phyloP scores from a whole-genome alignment of 495 filamentous ascomycete genomes.

The Penicillium soppii region DNA sequence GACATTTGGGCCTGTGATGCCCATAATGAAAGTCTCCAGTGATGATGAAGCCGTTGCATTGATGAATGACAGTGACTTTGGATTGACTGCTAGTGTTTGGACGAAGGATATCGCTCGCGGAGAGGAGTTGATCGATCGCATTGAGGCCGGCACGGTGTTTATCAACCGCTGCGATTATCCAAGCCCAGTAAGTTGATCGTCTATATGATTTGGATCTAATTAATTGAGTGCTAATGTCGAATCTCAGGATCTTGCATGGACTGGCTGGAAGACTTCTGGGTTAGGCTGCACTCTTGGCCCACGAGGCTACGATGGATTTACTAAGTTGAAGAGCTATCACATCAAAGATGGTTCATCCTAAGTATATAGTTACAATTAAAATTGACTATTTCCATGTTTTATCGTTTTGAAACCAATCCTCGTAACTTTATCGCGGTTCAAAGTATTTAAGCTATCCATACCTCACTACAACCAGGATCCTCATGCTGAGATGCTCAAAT shows the following conservation, averaged over 20 bases:
- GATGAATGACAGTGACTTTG: slow-evolving; percentile 96
- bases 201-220: not conserved
- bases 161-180: slow-evolving; percentile 95
- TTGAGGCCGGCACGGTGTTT: slow-evolving; percentile 95
- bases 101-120: slow-evolving; percentile 81
- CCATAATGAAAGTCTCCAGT: slow-evolving; percentile 84
- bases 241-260: slow-evolving; percentile 89
- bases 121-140: slow-evolving; percentile 71
- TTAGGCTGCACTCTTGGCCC: slow-evolving; percentile 85
- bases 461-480: too few relatives aligned
- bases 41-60: slow-evolving; percentile 79
- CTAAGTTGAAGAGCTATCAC: slow-evolving; percentile 94
- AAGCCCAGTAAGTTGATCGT: slow-evolving; percentile 68
- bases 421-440: too few relatives aligned
- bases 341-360: slow-evolving; percentile 60
- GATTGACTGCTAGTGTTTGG: slow-evolving; percentile 97
- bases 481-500: too few relatives aligned
- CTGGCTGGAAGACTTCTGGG: slow-evolving; percentile 95
- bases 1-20: slow-evolving; percentile 93
- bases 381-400: not conserved
- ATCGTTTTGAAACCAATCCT: not conserved
- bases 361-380: not conserved
- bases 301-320: slow-evolving; percentile 92
- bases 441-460: too few relatives aligned
- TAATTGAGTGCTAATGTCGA: slow-evolving; percentile 13